A percentile compares a stretch with the other conserved stretches of the same genome.
Evolutionary conservation across 192 early-diverging fungal species (phyloP).

Genomic region (Oehlia diaphana): DNA sequence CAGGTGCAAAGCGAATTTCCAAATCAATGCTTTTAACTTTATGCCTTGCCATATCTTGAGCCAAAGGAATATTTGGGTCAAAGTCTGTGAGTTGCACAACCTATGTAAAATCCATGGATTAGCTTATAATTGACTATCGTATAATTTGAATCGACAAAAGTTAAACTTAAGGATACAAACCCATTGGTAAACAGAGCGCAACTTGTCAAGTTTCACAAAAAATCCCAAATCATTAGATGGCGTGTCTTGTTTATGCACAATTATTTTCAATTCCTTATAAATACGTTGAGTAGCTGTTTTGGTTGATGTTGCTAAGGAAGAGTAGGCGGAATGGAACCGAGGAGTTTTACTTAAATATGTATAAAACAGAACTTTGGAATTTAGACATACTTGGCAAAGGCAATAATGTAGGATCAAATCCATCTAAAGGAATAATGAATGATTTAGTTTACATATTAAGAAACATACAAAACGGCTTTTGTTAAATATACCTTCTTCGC

Average conservation of each 20-base stretch:
- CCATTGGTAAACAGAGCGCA: slow-evolving; percentile 35
- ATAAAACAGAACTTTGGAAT: background rate
- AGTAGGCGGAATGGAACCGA: background rate
- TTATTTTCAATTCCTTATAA: slow-evolving; percentile 26
- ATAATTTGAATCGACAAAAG: background rate
- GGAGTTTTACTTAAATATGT: background rate
- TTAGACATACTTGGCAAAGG: background rate
- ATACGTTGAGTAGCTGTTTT: slow-evolving; percentile 33
- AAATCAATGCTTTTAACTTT: slow-evolving; percentile 32
- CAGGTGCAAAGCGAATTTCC: slow-evolving; percentile 37
- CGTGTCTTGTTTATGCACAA: slow-evolving; percentile 28
- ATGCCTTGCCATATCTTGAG: slow-evolving; percentile 32
- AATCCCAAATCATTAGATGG: slow-evolving; percentile 27
- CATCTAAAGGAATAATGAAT: background rate
- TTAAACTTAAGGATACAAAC: background rate
- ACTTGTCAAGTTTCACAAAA: slow-evolving; percentile 24
- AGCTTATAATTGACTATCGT: background rate
- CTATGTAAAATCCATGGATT: background rate
- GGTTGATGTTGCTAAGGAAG: slow-evolving; percentile 20
- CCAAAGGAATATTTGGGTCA: slow-evolving; percentile 30
- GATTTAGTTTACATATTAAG: background rate
- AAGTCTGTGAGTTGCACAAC: slow-evolving; percentile 35
- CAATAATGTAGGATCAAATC: background rate
- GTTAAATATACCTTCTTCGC: background rate
- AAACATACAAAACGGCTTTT: background rate